Evolutionary conservation across 371 early-diverging fungal species (phyloP).

Genomic region (Apophysomyces ossiformis): DNA sequence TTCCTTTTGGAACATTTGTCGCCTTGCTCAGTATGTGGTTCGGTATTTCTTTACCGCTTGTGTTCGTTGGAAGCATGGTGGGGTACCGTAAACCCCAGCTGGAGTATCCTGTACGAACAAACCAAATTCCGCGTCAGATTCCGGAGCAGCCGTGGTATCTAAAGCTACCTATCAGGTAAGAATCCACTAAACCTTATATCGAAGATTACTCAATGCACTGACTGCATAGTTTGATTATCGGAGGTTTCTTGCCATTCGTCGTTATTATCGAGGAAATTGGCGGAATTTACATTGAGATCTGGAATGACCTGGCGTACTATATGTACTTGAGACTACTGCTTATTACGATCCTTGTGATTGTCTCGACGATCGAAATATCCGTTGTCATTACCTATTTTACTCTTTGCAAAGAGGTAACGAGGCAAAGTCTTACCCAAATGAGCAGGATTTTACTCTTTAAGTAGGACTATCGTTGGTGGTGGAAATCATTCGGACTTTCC

Average conservation of each 20-base stretch:
- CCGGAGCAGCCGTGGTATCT: conserved; percentile 86
- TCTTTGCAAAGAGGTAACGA: conserved; percentile 73
- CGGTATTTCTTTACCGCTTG: conserved; percentile 73
- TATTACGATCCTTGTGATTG: conserved; percentile 60
- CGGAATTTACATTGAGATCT: conserved; percentile 38
- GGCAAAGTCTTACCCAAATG: neutral
- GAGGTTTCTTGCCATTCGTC: conserved; percentile 89
- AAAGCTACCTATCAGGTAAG: conserved; percentile 52
- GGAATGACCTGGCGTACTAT: conserved; percentile 65
- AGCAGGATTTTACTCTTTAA: conserved; percentile 1
- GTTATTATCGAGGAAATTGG: conserved; percentile 82
- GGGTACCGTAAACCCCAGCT: conserved; percentile 72
- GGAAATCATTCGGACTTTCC: conserved; percentile 79
- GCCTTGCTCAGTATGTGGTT: conserved; percentile 79
- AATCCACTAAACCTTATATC: neutral
- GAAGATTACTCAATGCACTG: neutral
- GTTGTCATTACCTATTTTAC: conserved; percentile 91
- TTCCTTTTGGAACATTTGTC: conserved; percentile 83
- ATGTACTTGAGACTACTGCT: conserved; percentile 86
- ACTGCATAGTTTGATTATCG: conserved; percentile 63
- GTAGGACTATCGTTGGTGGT: conserved; percentile 81
- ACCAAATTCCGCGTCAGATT: conserved; percentile 95
- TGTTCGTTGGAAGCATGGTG: conserved; percentile 76
- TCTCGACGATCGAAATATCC: conserved; percentile 88
- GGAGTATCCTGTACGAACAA: conserved; percentile 84